Base-by-base conservation (phyloP, 208 protist species). In the Trypanosomatidae sp. region DNA sequence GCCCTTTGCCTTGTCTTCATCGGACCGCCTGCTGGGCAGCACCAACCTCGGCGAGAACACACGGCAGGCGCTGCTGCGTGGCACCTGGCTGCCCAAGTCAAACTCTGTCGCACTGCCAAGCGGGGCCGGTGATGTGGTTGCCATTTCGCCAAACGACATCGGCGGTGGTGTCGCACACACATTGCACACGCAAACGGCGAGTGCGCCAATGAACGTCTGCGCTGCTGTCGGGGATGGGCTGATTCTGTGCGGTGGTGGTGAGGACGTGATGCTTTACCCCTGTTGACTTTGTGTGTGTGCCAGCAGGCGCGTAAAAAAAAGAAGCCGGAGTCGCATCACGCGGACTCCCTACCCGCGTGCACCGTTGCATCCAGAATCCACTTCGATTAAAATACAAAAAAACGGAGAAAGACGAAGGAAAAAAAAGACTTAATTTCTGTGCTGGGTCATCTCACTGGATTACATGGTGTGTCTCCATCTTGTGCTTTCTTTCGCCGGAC, bases 1-100 rank as follows among this genome's bases (percentile, higher is more conserved):
- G 70, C 92, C 92, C 12, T 96, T 95, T 79, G 89, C 90, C 1
- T 66, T 89, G n/a, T 86, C 52, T 17, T 69, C 68, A 1, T 79
- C 47, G 28, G 87, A 93, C 43, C 86, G 92, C 30, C 58, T 91
- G 6, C 66, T 90, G 41, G 76, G 76, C 2, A 30, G 71, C 2
- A 71, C 77, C 4, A 47, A 79, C 10, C 64, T 96, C 22, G 69
- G 69, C 9, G 65, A 82, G 17, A 82, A 78, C 64, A 81, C 81
- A 7, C 72, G 78, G 6, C 76, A 78, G 10, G 58, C 62, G 28
- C 78, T 91, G 66, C 71, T 85, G 70, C 82, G 87, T 30, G 83
- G 86, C 13, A 66, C 73, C 15, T 90, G 86, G 86, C 60, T 67
- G 15, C 50, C 62, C 3, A 36, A 3, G 12, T 13, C 43, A 9